Percentiles rank a stretch among this genome's conserved stretches.
Evolutionary conservation across 1,284 basidiomycete species (phyloP).

Genomic region (Ganoderma lingzhi): DNA sequence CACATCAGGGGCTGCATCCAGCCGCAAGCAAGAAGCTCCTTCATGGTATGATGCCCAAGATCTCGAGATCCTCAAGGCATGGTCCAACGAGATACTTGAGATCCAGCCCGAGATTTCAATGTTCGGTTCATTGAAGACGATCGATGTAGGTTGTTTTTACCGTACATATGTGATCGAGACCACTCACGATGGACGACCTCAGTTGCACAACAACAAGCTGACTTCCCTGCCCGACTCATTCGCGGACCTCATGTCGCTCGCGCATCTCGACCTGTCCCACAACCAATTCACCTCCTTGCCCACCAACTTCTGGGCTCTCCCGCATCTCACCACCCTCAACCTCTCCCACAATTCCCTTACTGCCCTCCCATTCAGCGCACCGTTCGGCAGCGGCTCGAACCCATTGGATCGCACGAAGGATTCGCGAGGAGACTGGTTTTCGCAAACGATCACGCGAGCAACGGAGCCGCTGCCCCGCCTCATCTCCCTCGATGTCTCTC

Average conservation of each 20-base stretch:
- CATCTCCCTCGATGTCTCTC: slow-evolving; percentile 62
- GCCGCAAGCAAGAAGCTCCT: slow-evolving; percentile 48
- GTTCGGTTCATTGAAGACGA: slow-evolving; percentile 78
- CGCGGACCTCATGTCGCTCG: slow-evolving; percentile 69
- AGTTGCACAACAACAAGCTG: slow-evolving; percentile 81
- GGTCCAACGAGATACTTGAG: slow-evolving; percentile 79
- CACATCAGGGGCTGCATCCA: slow-evolving; percentile 18
- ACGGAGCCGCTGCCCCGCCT: slow-evolving; percentile 70
- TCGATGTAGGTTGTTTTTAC: slow-evolving; percentile 63
- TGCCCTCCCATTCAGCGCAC: slow-evolving; percentile 65
- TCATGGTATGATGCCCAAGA: slow-evolving; percentile 85
- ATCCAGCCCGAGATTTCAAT: slow-evolving; percentile 82
- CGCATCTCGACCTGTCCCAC: slow-evolving; percentile 72
- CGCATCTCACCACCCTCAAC: slow-evolving; percentile 69
- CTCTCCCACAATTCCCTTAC: slow-evolving; percentile 74
- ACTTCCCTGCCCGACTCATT: slow-evolving; percentile 65
- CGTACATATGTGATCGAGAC: not conserved
- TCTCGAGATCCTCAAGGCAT: slow-evolving; percentile 73
- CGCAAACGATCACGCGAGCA: slow-evolving; percentile 65
- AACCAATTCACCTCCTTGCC: slow-evolving; percentile 72
- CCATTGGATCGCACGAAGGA: slow-evolving; percentile 39
- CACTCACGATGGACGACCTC: slow-evolving; percentile 6
- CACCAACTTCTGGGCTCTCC: slow-evolving; percentile 69
- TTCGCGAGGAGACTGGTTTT: slow-evolving; percentile 61
- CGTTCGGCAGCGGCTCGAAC: slow-evolving; percentile 49